Evolutionary conservation across 176 grass and related monocot species (phyloP).

Genomic region (Ensete ventricosum): DNA sequence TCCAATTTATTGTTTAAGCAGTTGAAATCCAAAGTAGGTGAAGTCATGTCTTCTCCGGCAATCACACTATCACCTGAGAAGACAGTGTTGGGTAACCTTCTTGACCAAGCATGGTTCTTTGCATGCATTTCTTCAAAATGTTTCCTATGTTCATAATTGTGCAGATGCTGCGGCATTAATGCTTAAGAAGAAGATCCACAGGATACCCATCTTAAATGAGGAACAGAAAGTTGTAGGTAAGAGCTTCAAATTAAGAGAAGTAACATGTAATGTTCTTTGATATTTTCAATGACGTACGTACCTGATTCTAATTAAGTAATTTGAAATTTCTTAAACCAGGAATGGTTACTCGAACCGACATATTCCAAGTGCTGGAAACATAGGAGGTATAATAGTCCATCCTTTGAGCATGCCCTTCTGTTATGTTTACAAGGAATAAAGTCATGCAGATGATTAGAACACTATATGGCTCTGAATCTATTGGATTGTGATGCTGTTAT

Average conservation of each 20-base stretch:
- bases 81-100: conserved; percentile 53
- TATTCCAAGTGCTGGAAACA: conserved; percentile 42
- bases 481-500: no score
- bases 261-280: background rate
- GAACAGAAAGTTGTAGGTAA: conserved; percentile 50
- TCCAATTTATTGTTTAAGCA: conserved; percentile 27
- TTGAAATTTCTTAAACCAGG: conserved; percentile 19
- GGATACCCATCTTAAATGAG: conserved; percentile 66
- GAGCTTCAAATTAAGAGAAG: background rate
- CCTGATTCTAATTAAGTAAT: background rate
- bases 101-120: background rate
- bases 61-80: conserved; percentile 54
- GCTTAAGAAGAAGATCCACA: conserved; percentile 76
- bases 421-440: conserved; percentile 1
- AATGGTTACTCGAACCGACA: conserved; percentile 41
- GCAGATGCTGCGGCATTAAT: conserved; percentile 77
- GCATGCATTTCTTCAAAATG: background rate
- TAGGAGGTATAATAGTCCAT: conserved; percentile 5
- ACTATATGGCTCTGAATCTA: background rate
- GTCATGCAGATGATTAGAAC: background rate
- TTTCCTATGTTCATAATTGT: background rate
- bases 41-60: conserved; percentile 79
- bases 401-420: background rate
- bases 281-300: background rate
- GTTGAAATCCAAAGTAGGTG: conserved; percentile 52